Evolutionary conservation across 2,329 filamentous ascomycete genomes (phyloP).

Genomic region (Cryphonectria carpinicola): DNA sequence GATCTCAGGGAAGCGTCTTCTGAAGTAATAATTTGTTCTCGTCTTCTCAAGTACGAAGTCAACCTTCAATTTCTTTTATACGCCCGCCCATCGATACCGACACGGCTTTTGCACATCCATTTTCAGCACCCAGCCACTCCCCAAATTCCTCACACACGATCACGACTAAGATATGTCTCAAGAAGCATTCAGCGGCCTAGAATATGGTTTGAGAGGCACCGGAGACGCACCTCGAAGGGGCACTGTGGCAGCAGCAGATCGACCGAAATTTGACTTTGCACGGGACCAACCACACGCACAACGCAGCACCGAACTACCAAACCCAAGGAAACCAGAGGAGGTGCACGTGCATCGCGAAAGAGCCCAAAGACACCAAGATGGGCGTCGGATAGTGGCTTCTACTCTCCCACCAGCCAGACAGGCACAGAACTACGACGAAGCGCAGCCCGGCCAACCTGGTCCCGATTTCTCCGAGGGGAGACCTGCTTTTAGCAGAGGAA

Average conservation of each 20-base stretch:
- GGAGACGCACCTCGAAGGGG: neutral
- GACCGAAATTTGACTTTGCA: neutral
- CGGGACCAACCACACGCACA: neutral
- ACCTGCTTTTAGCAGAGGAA: constrained; percentile 23
- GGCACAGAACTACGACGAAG: constrained; percentile 23
- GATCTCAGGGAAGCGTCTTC: no score
- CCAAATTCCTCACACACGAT: neutral
- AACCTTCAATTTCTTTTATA: neutral
- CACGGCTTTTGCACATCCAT: neutral
- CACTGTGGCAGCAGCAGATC: neutral
- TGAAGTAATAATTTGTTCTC: no score
- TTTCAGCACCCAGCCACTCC: neutral
- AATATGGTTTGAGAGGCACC: neutral
- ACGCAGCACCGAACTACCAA: neutral
- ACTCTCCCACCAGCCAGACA: neutral
- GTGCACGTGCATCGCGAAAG: neutral
- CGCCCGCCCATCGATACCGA: neutral
- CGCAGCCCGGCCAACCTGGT: constrained; percentile 13
- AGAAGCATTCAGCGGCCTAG: neutral
- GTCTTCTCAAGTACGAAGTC: neutral
- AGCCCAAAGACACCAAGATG: neutral
- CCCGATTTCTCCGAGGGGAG: constrained; percentile 19
- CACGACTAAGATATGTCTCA: neutral
- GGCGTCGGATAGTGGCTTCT: neutral
- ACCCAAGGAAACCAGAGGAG: neutral